Evolutionary conservation across 1,139 yeast species (phyloP), one percentile per base, ranked within the genome.

Genomic region (Scheffersomyces stambukii): DNA sequence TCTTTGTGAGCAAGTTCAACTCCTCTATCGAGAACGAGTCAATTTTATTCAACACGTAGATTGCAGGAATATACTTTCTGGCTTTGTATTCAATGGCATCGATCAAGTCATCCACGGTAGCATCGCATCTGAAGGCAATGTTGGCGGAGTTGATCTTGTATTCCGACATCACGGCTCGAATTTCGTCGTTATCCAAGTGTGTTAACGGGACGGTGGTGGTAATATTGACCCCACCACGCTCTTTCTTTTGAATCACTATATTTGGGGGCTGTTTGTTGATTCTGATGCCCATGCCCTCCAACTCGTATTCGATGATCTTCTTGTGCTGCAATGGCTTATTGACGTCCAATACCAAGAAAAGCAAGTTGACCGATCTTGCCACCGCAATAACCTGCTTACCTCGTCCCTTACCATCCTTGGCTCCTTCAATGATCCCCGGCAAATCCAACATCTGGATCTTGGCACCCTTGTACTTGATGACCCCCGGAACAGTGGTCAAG

Each of bases 361-460:
- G 75, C 48, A 93, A 65, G 54, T 91, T 89, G 49, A 96, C 94
- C 5, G 96, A 85, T 57, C 98, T 76, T 5, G 98, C 97, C 33
- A 89, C 97, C 1, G 98, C 98, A 62, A 91, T 91, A 36, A 91
- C 98, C 63, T 91, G 98, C 48, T 81, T 84, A 74, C 99, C 99
- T 68, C 99, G 79, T 67, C 99, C 98, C 58, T 89, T 84, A 62
- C 98, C 98, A 51, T 91, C 97, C 48, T 89, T 89, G 34, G 98
- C 99, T 58, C 98, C 98, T 60, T 93, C 97, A 46, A 91, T 91
- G 50, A 91, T 91, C 56, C 99, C 99, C 3, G 99, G 99, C 47
- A 91, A 72, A 75, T 91, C 99, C 52, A 91, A 69, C 94, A 93
- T 86, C 63, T 91, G 99, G 43, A 91, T 81, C 64, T 86, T 89